Evolutionary conservation across 2,329 filamentous ascomycete genomes (phyloP), one percentile per base, ranked within the genome.

Genomic region (Bipolaris victoriae): DNA sequence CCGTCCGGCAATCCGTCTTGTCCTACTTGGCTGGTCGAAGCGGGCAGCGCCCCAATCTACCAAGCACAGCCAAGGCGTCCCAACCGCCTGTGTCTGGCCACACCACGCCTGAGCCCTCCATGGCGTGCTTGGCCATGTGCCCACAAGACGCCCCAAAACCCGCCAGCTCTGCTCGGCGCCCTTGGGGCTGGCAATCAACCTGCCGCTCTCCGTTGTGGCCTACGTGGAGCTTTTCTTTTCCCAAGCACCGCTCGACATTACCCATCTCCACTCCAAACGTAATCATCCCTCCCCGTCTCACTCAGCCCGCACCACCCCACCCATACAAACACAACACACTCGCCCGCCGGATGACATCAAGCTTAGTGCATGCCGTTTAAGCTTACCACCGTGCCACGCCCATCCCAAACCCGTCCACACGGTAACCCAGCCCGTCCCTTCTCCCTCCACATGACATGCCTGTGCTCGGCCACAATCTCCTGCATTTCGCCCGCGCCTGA

Each of bases 301-400:
- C 55, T 66, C 63, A 69, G 67, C 62, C 59, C 15, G 26, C 9
- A 29, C 26, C 26, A 3, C 26, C 7, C 26, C 24, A 7, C 6
- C 26, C 26, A 29, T 29, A 29, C 26, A 29, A 29, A 29, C 9
- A 29, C 26, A 29, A 29, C 9, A 29, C 26, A 29, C 64, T 68
- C 58, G 64, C 66, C 63, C 59, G 56, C 33, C 33, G 52, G 55
- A 37, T 64, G 66, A 48, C 51, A 65, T 69, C 66, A 70, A 69
- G 69, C 70, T 66, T 69, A 68, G 67, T 69, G 65, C 55, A 55
- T 63, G 58, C 63, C 51, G 40, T 66, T 73, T 72, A 73, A 75
- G 71, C 71, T 75, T 75, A 76, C 71, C 39, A 64, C 55, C 57
- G 64, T 69, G 56, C 63, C 66, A 67, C 60, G 58, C 64, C 63